Base-by-base conservation (phyloP, 2,329 filamentous ascomycete genomes). In the Ophiostoma sp. region DNA sequence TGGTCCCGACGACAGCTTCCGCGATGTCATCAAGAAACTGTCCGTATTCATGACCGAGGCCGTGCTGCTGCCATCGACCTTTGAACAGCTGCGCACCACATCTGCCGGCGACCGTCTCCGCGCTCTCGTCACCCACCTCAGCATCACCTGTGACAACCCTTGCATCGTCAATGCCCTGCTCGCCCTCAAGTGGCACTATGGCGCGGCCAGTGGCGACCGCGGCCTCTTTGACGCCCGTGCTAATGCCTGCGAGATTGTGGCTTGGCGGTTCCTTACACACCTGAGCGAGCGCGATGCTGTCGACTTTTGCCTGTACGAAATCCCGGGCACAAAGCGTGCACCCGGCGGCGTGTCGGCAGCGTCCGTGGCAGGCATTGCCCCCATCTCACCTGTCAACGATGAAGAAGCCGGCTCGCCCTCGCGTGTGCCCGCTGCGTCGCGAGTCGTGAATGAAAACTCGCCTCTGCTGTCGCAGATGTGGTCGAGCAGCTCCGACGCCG, bases 191-290 rank as follows among this genome's bases (percentile, higher is more conserved):
- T 92, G 89, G 83, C 90, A 94, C 76, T 94, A 88, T 75, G 81
- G 90, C 72, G 81, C 85, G 33, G 84, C 86, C 15, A 81, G 84
- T 44, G 89, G 90, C 72, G 82, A 90, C 71, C 86, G 87, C 71
- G 87, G 88, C 4, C 80, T 94, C 41, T 87, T 88, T 71, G 86
- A 90, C 71, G 86, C 90, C 17, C 85, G 91, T 69, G 90, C 89
- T 27, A 86, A 87, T 76, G 90, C 90, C 36, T 94, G 91, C 76
- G 91, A 94, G 80, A 90, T 93, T 72, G 90, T 93, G 17, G 91
- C 91, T 52, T 93, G 90, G 89, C 86, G 91, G 54, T 92, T 93
- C 74, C 81, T 94, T 48, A 87, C 87, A 20, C 87, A 87, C 69
- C 81, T 93, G 41, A 89, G 89, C 1, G 90, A 93, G 76, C 82